A percentile compares a stretch with the other conserved stretches of the same genome.
Conservation (phyloP, 225 moss, liverwort and hornwort genomes). For the Thuidium tamariscinum region DNA sequence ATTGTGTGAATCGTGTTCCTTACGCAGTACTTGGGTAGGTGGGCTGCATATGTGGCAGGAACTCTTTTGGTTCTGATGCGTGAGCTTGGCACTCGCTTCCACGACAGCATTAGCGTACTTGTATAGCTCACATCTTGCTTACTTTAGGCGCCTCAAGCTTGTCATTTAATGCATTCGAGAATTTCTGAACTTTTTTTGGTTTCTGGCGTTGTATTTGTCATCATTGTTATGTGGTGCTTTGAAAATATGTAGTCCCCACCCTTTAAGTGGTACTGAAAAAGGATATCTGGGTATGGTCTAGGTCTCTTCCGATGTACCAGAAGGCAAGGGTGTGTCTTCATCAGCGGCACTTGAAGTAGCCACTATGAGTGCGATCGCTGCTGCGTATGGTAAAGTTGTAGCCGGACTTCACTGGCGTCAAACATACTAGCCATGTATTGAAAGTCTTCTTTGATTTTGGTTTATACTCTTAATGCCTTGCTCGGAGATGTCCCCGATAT, state of each 20-base stretch:
- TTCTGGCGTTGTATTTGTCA: neutral
- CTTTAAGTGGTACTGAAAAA: neutral
- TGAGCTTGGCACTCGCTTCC: slow-evolving; percentile 56
- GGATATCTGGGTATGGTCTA: neutral
- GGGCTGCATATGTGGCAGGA: slow-evolving; percentile 96
- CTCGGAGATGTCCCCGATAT: neutral
- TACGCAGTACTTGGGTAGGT: slow-evolving; percentile 23
- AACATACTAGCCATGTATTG: neutral
- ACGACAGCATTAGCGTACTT: slow-evolving; percentile 79
- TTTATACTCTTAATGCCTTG: neutral
- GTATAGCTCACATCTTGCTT: slow-evolving; percentile 20
- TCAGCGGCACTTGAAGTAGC: slow-evolving; percentile 97
- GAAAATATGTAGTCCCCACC: neutral
- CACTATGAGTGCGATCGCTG: slow-evolving; percentile 84
- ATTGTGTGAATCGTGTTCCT: neutral
- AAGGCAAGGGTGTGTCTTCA: slow-evolving; percentile 94
- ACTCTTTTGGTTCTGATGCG: slow-evolving; percentile 78
- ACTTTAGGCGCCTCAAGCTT: neutral
- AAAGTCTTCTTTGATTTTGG: neutral
- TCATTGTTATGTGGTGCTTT: neutral
- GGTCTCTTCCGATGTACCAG: slow-evolving; percentile 84
- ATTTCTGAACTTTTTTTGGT: neutral
- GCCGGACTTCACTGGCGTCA: neutral
- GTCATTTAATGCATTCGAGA: neutral
- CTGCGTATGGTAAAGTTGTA: slow-evolving; percentile 49